These are phyloP conservation scores for Seiridium cupressi DNA, from an alignment of 2,329 filamentous ascomycete genomes.

Conservation along the genomic window DNA sequence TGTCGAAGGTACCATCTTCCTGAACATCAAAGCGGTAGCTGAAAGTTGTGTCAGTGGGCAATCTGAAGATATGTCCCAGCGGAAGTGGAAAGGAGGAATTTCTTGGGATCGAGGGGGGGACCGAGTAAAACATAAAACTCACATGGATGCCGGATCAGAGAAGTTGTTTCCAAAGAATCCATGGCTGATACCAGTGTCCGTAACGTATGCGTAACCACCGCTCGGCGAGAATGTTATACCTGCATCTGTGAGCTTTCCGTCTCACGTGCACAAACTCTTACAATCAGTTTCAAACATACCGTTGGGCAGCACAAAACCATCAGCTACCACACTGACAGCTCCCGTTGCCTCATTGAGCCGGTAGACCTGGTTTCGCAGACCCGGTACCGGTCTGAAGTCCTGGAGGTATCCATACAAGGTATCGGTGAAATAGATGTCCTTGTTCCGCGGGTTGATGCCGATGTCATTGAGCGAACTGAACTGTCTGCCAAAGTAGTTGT, in stretches of 20 bases:
- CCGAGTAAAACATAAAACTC: slow-evolving; percentile 19
- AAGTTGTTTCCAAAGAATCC: slow-evolving; percentile 40
- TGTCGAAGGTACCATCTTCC: slow-evolving; percentile 43
- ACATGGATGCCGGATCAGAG: slow-evolving; percentile 46
- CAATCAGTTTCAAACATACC: slow-evolving; percentile 26
- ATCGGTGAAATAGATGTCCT: slow-evolving; percentile 66
- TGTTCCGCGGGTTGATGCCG: slow-evolving; percentile 48
- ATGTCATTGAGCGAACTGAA: slow-evolving; percentile 63
- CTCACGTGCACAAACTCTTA: neutral
- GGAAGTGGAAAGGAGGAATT: neutral
- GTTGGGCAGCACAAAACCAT: slow-evolving; percentile 55
- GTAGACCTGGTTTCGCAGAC: slow-evolving; percentile 58
- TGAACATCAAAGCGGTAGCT: slow-evolving; percentile 47
- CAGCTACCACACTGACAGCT: slow-evolving; percentile 53
- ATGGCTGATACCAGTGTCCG: slow-evolving; percentile 53
- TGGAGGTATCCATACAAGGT: slow-evolving; percentile 57
- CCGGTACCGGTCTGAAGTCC: slow-evolving; percentile 52
- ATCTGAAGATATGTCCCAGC: no score
- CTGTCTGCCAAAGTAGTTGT: slow-evolving; percentile 57
- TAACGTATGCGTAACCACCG: slow-evolving; percentile 50
- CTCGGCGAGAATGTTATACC: slow-evolving; percentile 56
- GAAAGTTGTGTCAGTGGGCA: neutral
- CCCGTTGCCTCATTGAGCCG: slow-evolving; percentile 49
- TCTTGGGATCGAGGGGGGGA: no score
- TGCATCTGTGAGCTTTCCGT: slow-evolving; percentile 8